phyloP scores from a whole-genome alignment of 768 basidiomycete species.

The Hysterangium stoloniferum region DNA sequence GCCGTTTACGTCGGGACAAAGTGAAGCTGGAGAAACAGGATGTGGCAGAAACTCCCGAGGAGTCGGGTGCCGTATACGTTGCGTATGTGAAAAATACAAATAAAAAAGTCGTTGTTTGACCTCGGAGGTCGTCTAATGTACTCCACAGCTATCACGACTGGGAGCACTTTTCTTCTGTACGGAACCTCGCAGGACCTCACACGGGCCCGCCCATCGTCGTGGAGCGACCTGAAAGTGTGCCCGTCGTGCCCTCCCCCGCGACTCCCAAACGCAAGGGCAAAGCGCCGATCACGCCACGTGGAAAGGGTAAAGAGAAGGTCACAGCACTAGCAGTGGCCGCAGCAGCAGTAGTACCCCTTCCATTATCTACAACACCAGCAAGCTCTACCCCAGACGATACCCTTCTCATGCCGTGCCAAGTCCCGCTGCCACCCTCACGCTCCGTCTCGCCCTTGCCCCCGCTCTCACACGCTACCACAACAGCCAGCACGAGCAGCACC shows the following conservation, averaged over 20 bases:
- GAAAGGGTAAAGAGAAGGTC: neutral
- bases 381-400: constrained; percentile 9
- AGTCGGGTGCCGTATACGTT: constrained; percentile 55
- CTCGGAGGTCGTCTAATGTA: constrained; percentile 3
- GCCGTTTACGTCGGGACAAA: constrained; percentile 35
- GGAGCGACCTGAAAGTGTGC: constrained; percentile 35
- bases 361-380: constrained; percentile 21
- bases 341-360: neutral
- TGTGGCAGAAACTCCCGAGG: constrained; percentile 18
- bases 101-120: constrained; percentile 7
- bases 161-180: constrained; percentile 94
- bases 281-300: neutral
- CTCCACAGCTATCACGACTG: constrained; percentile 73
- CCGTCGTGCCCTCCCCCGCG: constrained; percentile 20
- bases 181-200: constrained; percentile 80
- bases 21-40: constrained; percentile 23
- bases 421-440: constrained; percentile 30
- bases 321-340: neutral
- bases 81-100: constrained; percentile 57
- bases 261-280: constrained; percentile 1
- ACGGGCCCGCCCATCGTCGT: constrained; percentile 58
- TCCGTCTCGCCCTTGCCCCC: constrained; percentile 23
- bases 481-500: neutral
- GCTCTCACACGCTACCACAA: constrained; percentile 4
- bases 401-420: constrained; percentile 14